Conservation (phyloP, 192 early-diverging fungal genomes). For the Dimargaris cristalligena region DNA sequence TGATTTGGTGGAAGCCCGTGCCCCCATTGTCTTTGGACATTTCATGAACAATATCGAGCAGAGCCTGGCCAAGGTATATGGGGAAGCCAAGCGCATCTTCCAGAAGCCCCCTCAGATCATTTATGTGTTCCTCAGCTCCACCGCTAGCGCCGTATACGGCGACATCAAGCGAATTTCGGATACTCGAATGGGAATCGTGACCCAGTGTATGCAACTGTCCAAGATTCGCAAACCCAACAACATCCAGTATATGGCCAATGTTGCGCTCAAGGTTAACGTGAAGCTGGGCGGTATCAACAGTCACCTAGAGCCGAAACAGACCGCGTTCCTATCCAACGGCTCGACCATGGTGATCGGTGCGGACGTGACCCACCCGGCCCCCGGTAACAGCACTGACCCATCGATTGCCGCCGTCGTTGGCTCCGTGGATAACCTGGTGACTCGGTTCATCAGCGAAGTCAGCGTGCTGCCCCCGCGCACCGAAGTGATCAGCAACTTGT, state of each 20-base stretch:
- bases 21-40: slow-evolving; percentile 30
- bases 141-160: slow-evolving; percentile 61
- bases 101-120: slow-evolving; percentile 52
- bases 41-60: slow-evolving; percentile 33
- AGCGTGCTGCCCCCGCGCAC: slow-evolving; percentile 47
- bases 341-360: slow-evolving; percentile 82
- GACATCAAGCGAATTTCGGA: slow-evolving; percentile 80
- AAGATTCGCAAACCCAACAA: slow-evolving; percentile 57
- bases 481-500: slow-evolving; percentile 56
- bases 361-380: slow-evolving; percentile 73
- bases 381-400: slow-evolving; percentile 41
- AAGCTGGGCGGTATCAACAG: slow-evolving; percentile 86
- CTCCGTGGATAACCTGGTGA: slow-evolving; percentile 42
- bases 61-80: slow-evolving; percentile 50
- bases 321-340: slow-evolving; percentile 47
- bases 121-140: slow-evolving; percentile 66
- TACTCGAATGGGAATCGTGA: slow-evolving; percentile 73
- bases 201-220: slow-evolving; percentile 80
- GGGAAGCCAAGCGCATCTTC: slow-evolving; percentile 42
- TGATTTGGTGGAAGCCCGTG: slow-evolving; percentile 27
- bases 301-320: slow-evolving; percentile 34
- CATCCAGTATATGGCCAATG: slow-evolving; percentile 88
- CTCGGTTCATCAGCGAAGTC: slow-evolving; percentile 42
- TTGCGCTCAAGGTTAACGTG: slow-evolving; percentile 85
- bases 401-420: slow-evolving; percentile 68